Evolutionary conservation across 2,329 filamentous ascomycete species (phyloP), one percentile per base, ranked within the genome.

Genomic region (Botrytis paeoniae): DNA sequence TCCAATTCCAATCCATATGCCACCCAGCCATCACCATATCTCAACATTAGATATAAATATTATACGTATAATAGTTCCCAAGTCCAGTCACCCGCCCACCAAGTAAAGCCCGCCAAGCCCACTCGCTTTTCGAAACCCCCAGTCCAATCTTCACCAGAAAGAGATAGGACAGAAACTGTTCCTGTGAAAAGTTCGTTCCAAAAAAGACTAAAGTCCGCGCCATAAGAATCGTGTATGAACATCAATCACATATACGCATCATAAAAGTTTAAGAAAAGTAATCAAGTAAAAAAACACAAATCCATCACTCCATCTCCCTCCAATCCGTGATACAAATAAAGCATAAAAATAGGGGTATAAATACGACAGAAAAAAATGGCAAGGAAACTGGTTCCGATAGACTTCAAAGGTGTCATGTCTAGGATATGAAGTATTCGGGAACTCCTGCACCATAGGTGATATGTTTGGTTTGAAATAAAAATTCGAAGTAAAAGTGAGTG

Each of bases 201-300:
- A 70, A 29, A 18, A 29, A 29, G n/a, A 57, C n/a, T 57, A 18
- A 29, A 12, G 22, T 37, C 62, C 22, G 32, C 66, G 70, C 62
- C 51, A 69, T 51, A 68, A 68, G 64, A 71, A 66, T 71, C 70
- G 51, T 69, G 32, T 72, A 72, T 60, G n/a, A 72, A 48, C 62
- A 68, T 72, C 70, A 72, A 65, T 72, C 62, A 68, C 39, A 59
- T 68, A 39, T 59, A 68, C 43, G 22, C 59, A 48, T 68, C 70
- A 41, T 72, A 60, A 72, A 59, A 72, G 32, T 3, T n/a, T 29
- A 48, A 37, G 25, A 48, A 63, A 65, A 57, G 37, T 3, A 54
- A 68, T 57, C 51, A 18, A 54, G 51, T 54, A 57, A 16, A 41
- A 68, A 48, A 4, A 48, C 25, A 41, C 14, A 10, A 43, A 57